These are phyloP conservation scores for Suillus paluster DNA, from an alignment of 768 basidiomycete genomes.

Conservation along the genomic window DNA sequence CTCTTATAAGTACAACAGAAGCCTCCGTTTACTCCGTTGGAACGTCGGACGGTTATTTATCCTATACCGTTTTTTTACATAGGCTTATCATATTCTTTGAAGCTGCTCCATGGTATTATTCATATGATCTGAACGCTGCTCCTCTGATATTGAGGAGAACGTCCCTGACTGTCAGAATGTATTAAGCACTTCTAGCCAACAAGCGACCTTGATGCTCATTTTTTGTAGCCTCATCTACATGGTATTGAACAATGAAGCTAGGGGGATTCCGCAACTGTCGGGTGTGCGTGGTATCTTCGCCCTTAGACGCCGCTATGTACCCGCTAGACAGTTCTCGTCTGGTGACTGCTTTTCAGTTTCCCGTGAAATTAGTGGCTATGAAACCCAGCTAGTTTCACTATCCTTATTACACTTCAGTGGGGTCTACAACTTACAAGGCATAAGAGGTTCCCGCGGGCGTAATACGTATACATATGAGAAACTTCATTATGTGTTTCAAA, in stretches of 20 bases:
- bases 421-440: background rate
- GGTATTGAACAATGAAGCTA: too few relatives aligned
- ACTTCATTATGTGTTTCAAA: conserved; percentile 6
- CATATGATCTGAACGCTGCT: background rate
- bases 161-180: too few relatives aligned
- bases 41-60: background rate
- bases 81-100: background rate
- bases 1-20: too few relatives aligned
- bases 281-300: background rate
- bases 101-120: background rate
- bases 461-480: background rate
- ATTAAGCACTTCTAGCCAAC: too few relatives aligned
- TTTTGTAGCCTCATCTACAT: too few relatives aligned
- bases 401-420: background rate
- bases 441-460: background rate
- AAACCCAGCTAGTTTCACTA: background rate
- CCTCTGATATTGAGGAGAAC: too few relatives aligned
- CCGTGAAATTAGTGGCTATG: background rate
- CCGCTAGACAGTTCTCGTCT: background rate
- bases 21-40: background rate
- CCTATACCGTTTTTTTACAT: too few relatives aligned
- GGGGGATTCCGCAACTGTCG: background rate
- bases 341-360: background rate
- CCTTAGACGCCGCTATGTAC: too few relatives aligned
- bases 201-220: too few relatives aligned